A percentile compares a stretch with the other conserved stretches of the same genome.
Evolutionary conservation across 2,329 filamentous ascomycete species (phyloP).

Genomic region (Curvularia lunata): DNA sequence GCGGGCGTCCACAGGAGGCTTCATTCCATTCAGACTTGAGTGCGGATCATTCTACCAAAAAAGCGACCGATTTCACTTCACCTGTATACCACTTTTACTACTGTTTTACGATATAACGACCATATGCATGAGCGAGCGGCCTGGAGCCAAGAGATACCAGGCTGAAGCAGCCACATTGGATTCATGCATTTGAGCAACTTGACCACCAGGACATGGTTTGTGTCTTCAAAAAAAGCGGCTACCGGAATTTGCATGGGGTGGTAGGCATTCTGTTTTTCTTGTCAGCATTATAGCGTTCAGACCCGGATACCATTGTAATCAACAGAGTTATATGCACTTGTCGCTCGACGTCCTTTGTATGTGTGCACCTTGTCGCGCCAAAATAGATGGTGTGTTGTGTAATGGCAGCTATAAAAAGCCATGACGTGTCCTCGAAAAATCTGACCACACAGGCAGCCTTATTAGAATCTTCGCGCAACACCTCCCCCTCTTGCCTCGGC

Average conservation of each 20-base stretch:
- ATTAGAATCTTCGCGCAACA: slow-evolving; percentile 8
- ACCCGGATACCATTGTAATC: slow-evolving; percentile 17
- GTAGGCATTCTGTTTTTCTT: slow-evolving; percentile 16
- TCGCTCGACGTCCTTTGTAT: neutral
- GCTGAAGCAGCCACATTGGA: slow-evolving; percentile 33
- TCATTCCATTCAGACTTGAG: slow-evolving; percentile 48
- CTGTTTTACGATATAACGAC: slow-evolving; percentile 36
- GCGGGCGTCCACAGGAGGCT: slow-evolving; percentile 45
- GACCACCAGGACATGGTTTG: slow-evolving; percentile 11
- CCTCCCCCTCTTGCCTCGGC: slow-evolving; percentile 6
- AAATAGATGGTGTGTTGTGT: neutral
- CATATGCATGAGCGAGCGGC: slow-evolving; percentile 40
- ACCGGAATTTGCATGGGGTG: slow-evolving; percentile 22
- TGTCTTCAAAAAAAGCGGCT: slow-evolving; percentile 16
- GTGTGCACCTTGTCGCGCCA: neutral
- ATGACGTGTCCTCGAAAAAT: neutral
- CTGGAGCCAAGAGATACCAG: slow-evolving; percentile 44
- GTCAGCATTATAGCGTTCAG: slow-evolving; percentile 29
- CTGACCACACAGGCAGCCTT: neutral
- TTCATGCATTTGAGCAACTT: slow-evolving; percentile 29
- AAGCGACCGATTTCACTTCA: slow-evolving; percentile 26
- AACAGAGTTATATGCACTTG: slow-evolving; percentile 1
- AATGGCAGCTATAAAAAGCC: neutral
- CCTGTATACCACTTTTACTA: slow-evolving; percentile 27
- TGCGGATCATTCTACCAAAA: slow-evolving; percentile 22